phyloP scores from a whole-genome alignment of 192 early-diverging fungal species.

The Coemansia sp. region DNA sequence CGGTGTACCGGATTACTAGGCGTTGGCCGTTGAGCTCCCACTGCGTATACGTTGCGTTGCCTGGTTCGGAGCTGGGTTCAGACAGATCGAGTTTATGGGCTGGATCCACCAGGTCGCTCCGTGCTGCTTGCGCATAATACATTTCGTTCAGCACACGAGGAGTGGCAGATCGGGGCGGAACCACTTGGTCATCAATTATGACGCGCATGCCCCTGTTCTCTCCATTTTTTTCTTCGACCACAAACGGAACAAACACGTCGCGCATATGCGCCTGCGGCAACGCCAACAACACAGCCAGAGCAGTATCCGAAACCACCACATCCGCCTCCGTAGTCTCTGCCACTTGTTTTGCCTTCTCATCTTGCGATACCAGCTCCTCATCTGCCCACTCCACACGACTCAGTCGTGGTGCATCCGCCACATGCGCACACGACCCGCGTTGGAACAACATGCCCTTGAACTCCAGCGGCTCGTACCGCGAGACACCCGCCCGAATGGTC shows the following conservation, averaged over 20 bases:
- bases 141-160: conserved; percentile 31
- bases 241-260: conserved; percentile 36
- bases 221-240: background rate
- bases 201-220: background rate
- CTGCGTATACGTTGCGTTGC: conserved; percentile 44
- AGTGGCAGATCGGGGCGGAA: conserved; percentile 22
- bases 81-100: conserved; percentile 15
- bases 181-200: conserved; percentile 31
- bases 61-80: background rate
- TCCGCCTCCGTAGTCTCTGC: conserved; percentile 25
- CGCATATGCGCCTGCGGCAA: conserved; percentile 32
- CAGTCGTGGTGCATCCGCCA: background rate
- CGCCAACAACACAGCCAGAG: conserved; percentile 37
- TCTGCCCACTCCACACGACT: conserved; percentile 1
- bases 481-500: conserved; percentile 28
- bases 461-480: conserved; percentile 32
- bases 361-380: conserved; percentile 20
- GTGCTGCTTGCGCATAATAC: conserved; percentile 20
- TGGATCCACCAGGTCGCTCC: conserved; percentile 12
- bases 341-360: conserved; percentile 19
- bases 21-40: conserved; percentile 49
- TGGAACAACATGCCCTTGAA: conserved; percentile 40
- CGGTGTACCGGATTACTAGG: conserved; percentile 36
- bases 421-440: conserved; percentile 29
- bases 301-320: conserved; percentile 30